Conservation (phyloP, 768 basidiomycete genomes). For the Leccinum truebloodii region DNA sequence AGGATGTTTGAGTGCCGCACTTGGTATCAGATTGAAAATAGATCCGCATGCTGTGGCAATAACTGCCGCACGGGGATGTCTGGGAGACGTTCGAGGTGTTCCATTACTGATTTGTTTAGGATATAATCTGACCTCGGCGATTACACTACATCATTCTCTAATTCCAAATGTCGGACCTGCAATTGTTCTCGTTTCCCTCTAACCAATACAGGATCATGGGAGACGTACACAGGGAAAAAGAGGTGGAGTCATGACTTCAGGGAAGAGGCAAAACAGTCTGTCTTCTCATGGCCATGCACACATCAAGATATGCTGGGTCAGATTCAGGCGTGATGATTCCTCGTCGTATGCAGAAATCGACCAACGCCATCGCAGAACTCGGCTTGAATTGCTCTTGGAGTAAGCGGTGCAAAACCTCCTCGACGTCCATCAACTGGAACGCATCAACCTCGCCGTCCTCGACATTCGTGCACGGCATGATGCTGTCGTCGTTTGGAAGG, state of each 20-base stretch:
- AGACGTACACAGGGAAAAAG: neutral
- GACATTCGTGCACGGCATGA: slow-evolving; percentile 38
- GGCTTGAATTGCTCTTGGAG: slow-evolving; percentile 40
- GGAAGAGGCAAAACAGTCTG: slow-evolving; percentile 23
- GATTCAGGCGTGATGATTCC: slow-evolving; percentile 31
- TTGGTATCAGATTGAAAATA: neutral
- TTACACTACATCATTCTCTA: neutral
- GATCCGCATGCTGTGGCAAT: neutral
- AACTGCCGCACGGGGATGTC: neutral
- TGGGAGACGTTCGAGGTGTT: neutral
- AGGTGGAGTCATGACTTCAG: neutral
- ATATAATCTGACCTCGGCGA: neutral
- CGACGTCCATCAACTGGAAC: slow-evolving; percentile 40
- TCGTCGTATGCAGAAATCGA: slow-evolving; percentile 43
- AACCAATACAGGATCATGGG: neutral
- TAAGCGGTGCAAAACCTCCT: slow-evolving; percentile 36
- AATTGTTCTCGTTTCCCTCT: neutral
- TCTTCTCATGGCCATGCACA: slow-evolving; percentile 26
- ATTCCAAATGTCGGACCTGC: neutral
- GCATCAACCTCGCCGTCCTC: slow-evolving; percentile 44
- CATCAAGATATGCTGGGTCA: slow-evolving; percentile 23
- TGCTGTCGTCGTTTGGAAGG: slow-evolving; percentile 36
- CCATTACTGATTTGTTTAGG: neutral
- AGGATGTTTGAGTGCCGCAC: too few relatives aligned
- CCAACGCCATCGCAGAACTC: slow-evolving; percentile 43